Base-by-base conservation (phyloP, 2,329 filamentous ascomycete species). In the Cercospora sojina region DNA sequence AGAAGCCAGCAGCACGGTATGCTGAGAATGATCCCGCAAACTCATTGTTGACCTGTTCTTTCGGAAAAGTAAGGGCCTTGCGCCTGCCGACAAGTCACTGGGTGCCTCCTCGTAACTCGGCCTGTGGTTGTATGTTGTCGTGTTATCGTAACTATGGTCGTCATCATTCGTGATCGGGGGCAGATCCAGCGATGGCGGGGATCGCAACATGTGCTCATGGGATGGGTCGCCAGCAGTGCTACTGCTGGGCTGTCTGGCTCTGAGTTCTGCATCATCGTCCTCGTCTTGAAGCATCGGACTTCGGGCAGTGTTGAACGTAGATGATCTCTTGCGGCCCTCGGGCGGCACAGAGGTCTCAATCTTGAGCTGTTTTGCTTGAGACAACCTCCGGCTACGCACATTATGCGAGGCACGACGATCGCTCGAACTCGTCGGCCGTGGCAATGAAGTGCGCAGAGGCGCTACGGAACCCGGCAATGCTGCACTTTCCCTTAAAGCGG, bases 291-390 rank as follows among this genome's bases (percentile, higher is more conserved):
- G 55, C 43, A 69, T 69, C 1, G 72, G 70, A 59, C 70, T 74
- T 16, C 70, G 64, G 12, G 64, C 70, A 32, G 72, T 72, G 67
- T 77, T 73, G 64, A 76, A 74, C 3, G 75, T 77, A 16, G 75
- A 76, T 13, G 75, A 74, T 58, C 75, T 70, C 58, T 74, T 74
- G 20, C 74, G 70, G 13, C 43, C 58, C 3, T 71, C 70, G 25
- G 53, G 78, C 59, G 77, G 80, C 58, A 79, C 70, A 10, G 78
- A 80, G 10, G 93, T 97, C 78, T 97, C 92, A 64, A 98, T 97
- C 80, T 93, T 96, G 59, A 98, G 82, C 74, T 93, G 91, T 76
- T 91, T 93, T 13, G 86, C 82, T 73, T 91, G 92, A 72, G 93
- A 97, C 32, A 96, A 81, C 68, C 93, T 87, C 67, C 93, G 86